Evolutionary conservation across 345 rosid genomes (phyloP), one percentile per base, ranked within the genome.

Genomic region (Noccaea bulbosa): DNA sequence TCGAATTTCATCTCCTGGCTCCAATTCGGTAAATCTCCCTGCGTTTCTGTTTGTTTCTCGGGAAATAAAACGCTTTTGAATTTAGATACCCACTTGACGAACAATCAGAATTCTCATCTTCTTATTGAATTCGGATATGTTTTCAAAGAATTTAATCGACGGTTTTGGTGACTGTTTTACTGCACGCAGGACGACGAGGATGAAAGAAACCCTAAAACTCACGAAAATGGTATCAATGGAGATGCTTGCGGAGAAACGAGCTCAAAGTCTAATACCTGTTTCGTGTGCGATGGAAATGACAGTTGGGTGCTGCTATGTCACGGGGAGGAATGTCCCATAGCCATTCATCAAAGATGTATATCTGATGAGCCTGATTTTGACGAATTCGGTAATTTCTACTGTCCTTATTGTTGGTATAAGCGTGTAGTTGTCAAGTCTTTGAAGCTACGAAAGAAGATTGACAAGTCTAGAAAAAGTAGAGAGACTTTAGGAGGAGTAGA

Each of bases 361-460:
- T 17, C 40, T 40, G 7, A 40, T 46, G 62, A 73, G 40, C 80
- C 80, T 12, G 63, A 72, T 15, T 79, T 80, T 38, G 87, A 88
- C 70, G 79, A 77, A 3, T 57, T 44, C 12, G 97, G 89, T 0
- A 80, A 70, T 3, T 90, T 86, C 75, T 81, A 74, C 17, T 86
- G 97, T 53, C 87, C 90, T 20, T 86, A 81, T 30, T 88, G 97
- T 74, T 79, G 83, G 80, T 83, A 84, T 77, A 88, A 83, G 67
- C 71, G 73, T 64, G 47, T 67, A 22, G 30, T 67, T 35, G 32
- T 44, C 1, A 80, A 69, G 81, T 51, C 62, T 7, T 4, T 33
- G 51, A 76, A 69, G 43, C 52, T 77, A 78, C 53, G 59, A 40
- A 58, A 58, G 46, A 80, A 80, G 80, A 74, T 64, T 6, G 78